Evolutionary conservation across 345 rosid species (phyloP).

Genomic region (Arabis alpina): DNA sequence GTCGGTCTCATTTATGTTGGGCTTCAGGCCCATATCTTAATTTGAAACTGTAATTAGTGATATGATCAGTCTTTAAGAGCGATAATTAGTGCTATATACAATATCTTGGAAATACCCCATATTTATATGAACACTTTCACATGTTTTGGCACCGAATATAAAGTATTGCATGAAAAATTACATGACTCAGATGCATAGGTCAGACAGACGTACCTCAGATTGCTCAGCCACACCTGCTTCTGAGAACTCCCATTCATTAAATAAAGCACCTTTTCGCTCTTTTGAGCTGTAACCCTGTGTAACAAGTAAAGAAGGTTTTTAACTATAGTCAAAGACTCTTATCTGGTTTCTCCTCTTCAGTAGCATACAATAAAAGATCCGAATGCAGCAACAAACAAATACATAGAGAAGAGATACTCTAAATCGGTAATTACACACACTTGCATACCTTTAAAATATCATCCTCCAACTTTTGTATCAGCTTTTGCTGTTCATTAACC

Average conservation of each 20-base stretch:
- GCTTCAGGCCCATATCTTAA: no score
- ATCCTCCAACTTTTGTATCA: constrained; percentile 96
- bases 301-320: constrained; percentile 13
- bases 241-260: constrained; percentile 93
- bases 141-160: constrained; percentile 1
- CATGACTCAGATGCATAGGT: constrained; percentile 6
- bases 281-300: constrained; percentile 85
- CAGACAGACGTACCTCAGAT: constrained; percentile 65
- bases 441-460: constrained; percentile 84
- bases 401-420: constrained; percentile 2
- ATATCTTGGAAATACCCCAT: neutral
- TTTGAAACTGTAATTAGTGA: no score
- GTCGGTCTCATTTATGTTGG: no score
- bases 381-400: neutral
- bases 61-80: no score
- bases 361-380: neutral
- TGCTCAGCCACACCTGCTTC: constrained; percentile 68
- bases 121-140: constrained; percentile 4
- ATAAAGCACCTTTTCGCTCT: constrained; percentile 71
- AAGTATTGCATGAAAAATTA: constrained; percentile 19
- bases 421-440: constrained; percentile 23
- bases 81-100: neutral
- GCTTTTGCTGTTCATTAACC: constrained; percentile 76
- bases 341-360: constrained; percentile 1
- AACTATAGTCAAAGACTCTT: neutral